Evolutionary conservation across 1,284 basidiomycete species (phyloP), one percentile per base, ranked within the genome.

Genomic region (Leccinum huronense): DNA sequence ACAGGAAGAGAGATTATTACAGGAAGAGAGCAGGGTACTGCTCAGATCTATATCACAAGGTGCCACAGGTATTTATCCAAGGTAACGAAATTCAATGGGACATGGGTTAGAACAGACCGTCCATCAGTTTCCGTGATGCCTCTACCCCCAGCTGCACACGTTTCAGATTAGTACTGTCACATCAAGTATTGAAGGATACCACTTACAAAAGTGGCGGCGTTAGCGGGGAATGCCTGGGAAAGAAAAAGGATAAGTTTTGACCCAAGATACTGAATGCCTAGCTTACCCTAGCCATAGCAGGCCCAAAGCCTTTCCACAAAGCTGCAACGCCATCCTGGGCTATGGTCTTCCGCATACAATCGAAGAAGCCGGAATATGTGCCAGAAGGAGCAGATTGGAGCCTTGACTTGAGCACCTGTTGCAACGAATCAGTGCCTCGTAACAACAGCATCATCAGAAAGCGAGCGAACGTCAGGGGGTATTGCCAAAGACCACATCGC

Each of bases 401-500:
- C 65, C 97, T 86, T 48, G 95, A 98, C 84, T 99, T 99, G 75
- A 99, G 81, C 34, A 95, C 94, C 94, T 96, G 68, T 66, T 69
- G 69, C 51, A 59, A 62, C 13, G 55, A 13, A 54, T 76, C 38
- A 76, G 34, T 60, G 54, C 42, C 40, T 36, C 64, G 13, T 60
- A 48, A 51, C 23, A 53, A 51, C 45, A 48, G 27, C 23, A 60
- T 14, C 61, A 40, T 14, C 61, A 40, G 34, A 57, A 34, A 57
- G 53, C 23, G 57, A 11, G 80, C 91, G 68, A 72, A 94, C 95
- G 79, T 98, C 95, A 57, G 95, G 95, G 60, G 95, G 95, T 70
- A 98, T 97, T 36, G 93, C 95, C 69, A 97, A 83, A 38, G 92
- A 84, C 96, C 96, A 98, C 97, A 99, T 99, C 56, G 95, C 95